These are phyloP conservation scores for Tuber melanosporum DNA, from an alignment of 495 filamentous ascomycete genomes.

Conservation along the genomic window DNA sequence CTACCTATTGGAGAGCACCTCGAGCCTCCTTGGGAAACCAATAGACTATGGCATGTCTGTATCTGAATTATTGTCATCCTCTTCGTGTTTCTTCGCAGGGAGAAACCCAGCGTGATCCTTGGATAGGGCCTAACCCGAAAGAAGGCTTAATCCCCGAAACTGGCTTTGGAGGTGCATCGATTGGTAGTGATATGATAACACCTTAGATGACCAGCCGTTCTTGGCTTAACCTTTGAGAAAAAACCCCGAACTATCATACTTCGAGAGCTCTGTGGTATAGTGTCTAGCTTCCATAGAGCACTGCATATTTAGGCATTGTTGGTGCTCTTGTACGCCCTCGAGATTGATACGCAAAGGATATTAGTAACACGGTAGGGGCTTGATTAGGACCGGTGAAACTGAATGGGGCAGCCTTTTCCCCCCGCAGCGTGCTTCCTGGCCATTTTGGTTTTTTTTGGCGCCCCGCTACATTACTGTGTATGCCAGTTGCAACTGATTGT, in stretches of 20 bases:
- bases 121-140: background rate
- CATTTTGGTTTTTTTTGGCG: background rate
- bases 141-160: background rate
- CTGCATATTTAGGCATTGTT: background rate
- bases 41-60: background rate
- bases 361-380: background rate
- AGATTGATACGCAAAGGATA: background rate
- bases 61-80: background rate
- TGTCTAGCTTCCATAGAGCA: background rate
- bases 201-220: background rate
- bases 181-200: background rate
- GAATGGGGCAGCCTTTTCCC: background rate
- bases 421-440: background rate
- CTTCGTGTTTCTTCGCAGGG: background rate
- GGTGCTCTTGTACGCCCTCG: background rate
- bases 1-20: background rate
- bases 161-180: background rate
- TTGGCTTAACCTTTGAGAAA: background rate
- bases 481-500: background rate
- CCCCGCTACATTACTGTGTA: background rate
- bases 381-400: background rate
- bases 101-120: background rate
- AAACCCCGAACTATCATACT: background rate
- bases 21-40: background rate
- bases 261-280: background rate